These are phyloP conservation scores for Hirsutella rhossiliensis DNA, from an alignment of 2,329 filamentous ascomycete species.

Conservation along the genomic window DNA sequence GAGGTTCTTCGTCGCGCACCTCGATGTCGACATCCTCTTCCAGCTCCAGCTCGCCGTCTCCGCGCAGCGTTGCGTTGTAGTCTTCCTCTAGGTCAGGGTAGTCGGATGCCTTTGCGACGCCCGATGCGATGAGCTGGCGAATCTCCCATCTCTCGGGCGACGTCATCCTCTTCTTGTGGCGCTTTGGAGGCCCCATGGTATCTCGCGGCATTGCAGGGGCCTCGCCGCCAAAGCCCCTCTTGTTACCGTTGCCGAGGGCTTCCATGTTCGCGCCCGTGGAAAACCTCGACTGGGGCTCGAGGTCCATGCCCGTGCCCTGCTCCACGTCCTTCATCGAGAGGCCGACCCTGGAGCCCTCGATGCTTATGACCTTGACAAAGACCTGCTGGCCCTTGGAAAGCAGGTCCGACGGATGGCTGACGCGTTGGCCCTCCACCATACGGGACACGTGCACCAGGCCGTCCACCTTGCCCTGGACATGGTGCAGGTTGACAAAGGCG, in stretches of 20 bases:
- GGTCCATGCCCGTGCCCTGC: slow-evolving; percentile 73
- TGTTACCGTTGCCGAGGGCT: slow-evolving; percentile 53
- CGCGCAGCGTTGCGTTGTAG: slow-evolving; percentile 76
- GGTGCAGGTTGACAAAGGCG: slow-evolving; percentile 83
- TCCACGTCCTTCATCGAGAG: slow-evolving; percentile 97
- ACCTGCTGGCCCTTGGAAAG: slow-evolving; percentile 70
- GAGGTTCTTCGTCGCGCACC: slow-evolving; percentile 89
- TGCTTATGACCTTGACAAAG: slow-evolving; percentile 84
- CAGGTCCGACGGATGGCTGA: slow-evolving; percentile 86
- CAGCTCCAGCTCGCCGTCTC: slow-evolving; percentile 78
- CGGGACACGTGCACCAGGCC: slow-evolving; percentile 90
- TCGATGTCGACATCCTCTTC: slow-evolving; percentile 98
- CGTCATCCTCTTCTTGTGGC: slow-evolving; percentile 82
- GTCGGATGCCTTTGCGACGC: slow-evolving; percentile 82
- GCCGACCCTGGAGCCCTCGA: slow-evolving; percentile 71
- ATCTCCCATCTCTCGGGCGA: slow-evolving; percentile 98
- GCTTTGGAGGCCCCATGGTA: slow-evolving; percentile 32
- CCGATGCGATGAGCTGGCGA: slow-evolving; percentile 87
- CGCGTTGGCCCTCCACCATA: slow-evolving; percentile 70
- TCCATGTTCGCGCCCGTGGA: slow-evolving; percentile 87
- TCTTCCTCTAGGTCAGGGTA: slow-evolving; percentile 94
- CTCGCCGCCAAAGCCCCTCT: slow-evolving; percentile 43
- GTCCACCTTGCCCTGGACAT: slow-evolving; percentile 79
- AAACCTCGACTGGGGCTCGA: slow-evolving; percentile 66
- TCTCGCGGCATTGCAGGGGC: slow-evolving; percentile 18